Evolutionary conservation across 495 filamentous ascomycete species (phyloP).

Genomic region (Neurospora intermedia): DNA sequence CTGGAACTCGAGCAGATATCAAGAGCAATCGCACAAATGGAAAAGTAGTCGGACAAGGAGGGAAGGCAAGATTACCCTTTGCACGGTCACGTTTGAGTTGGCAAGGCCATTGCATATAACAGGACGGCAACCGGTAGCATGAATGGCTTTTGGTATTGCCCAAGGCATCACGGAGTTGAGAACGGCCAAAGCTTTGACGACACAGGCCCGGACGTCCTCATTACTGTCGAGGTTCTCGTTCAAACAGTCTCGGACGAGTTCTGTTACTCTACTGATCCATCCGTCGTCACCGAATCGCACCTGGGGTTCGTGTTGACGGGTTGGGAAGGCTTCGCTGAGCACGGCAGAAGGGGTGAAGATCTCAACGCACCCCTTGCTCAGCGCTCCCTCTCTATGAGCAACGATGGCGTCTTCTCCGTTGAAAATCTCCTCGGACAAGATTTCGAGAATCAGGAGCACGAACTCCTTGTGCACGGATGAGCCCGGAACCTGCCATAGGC

Average conservation of each 20-base stretch:
- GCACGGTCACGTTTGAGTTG: conserved; percentile 58
- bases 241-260: conserved; percentile 63
- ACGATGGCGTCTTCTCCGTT: conserved; percentile 79
- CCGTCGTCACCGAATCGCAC: conserved; percentile 70
- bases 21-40: conserved; percentile 13
- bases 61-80: conserved; percentile 23
- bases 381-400: conserved; percentile 64
- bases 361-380: conserved; percentile 83
- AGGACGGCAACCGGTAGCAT: conserved; percentile 55
- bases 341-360: conserved; percentile 75
- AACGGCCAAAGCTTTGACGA: conserved; percentile 62
- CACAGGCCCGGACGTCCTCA: conserved; percentile 52
- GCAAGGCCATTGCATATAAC: conserved; percentile 67
- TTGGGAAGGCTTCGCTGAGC: conserved; percentile 62
- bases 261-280: conserved; percentile 71
- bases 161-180: conserved; percentile 70
- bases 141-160: conserved; percentile 73
- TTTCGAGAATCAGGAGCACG: conserved; percentile 76
- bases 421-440: conserved; percentile 85
- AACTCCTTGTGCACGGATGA: conserved; percentile 64
- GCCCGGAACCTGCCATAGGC: conserved; percentile 59
- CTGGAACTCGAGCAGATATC: conserved; percentile 2
- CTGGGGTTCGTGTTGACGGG: conserved; percentile 46
- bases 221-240: conserved; percentile 50
- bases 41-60: conserved; percentile 40